Evolutionary conservation across 129 eudicot species (phyloP).

Genomic region (Ambrosia artemisiifolia): DNA sequence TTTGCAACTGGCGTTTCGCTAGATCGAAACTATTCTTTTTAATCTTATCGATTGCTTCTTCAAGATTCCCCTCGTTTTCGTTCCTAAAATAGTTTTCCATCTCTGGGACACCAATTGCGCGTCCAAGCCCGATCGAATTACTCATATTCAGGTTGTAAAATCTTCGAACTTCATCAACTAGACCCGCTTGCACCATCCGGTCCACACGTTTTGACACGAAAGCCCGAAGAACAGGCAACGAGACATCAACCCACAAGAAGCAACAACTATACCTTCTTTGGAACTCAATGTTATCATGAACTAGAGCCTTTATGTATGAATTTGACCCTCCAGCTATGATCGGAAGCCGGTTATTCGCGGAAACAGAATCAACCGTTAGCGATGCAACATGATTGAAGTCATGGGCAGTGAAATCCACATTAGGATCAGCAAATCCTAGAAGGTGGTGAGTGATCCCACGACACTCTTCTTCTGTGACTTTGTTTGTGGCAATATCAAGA

Average conservation of each 20-base stretch:
- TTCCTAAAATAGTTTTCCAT: conserved; percentile 34
- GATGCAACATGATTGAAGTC: conserved; percentile 48
- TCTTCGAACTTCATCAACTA: conserved; percentile 49
- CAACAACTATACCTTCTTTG: conserved; percentile 50
- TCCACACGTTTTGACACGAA: conserved; percentile 61
- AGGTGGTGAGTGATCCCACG: conserved; percentile 55
- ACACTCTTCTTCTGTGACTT: conserved; percentile 58
- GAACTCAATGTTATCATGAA: conserved; percentile 48
- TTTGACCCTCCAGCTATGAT: conserved; percentile 74
- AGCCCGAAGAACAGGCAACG: conserved; percentile 38
- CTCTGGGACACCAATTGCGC: conserved; percentile 71
- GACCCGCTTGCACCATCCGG: conserved; percentile 44
- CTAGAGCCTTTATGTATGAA: conserved; percentile 53
- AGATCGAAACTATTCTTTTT: conserved; percentile 47
- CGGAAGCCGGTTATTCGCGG: conserved; percentile 42
- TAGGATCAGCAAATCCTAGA: conserved; percentile 44
- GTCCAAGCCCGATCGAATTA: conserved; percentile 39
- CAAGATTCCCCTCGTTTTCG: conserved; percentile 26
- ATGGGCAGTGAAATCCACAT: conserved; percentile 36
- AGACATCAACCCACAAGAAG: conserved; percentile 64
- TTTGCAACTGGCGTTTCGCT: conserved; percentile 45
- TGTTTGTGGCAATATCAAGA: conserved; percentile 57
- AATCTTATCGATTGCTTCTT: conserved; percentile 40
- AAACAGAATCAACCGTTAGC: conserved; percentile 41
- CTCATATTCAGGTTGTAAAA: conserved; percentile 34